Percentiles rank a stretch among this genome's conserved stretches.
Conservation (phyloP, 805 yeast species). For the Candida odintsovae region DNA sequence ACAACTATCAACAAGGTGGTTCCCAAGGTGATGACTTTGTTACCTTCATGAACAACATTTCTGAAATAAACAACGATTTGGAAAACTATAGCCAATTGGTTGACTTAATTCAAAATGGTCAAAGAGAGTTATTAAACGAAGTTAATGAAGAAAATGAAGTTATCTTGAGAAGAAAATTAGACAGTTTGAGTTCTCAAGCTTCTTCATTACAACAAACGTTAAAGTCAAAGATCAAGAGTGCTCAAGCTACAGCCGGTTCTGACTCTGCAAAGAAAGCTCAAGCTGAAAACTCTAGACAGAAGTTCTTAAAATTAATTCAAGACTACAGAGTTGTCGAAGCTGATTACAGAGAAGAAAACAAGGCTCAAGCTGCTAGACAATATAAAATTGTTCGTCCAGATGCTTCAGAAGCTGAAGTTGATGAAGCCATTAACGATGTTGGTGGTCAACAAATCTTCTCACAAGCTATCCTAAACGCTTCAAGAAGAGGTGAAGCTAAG, state of each 20-base stretch:
- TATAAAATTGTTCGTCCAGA: conserved; percentile 84
- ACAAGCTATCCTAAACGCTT: conserved; percentile 81
- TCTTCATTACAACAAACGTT: conserved; percentile 69
- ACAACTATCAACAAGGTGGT: conserved; percentile 8
- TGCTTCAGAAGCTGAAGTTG: conserved; percentile 78
- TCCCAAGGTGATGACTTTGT: conserved; percentile 43
- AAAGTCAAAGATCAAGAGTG: conserved; percentile 69
- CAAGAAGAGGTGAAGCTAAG: conserved; percentile 91
- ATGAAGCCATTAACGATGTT: conserved; percentile 77
- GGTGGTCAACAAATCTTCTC: conserved; percentile 90
- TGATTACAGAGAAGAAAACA: conserved; percentile 76
- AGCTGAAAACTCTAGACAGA: conserved; percentile 81
- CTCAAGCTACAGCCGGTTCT: conserved; percentile 62
- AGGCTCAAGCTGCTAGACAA: conserved; percentile 88
- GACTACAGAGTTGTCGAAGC: conserved; percentile 84
- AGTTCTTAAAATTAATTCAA: conserved; percentile 81
- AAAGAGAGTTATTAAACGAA: conserved; percentile 65
- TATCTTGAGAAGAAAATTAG: conserved; percentile 68
- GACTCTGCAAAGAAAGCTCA: conserved; percentile 84
- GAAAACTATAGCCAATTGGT: conserved; percentile 66
- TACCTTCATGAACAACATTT: conserved; percentile 63
- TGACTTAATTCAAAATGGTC: conserved; percentile 63
- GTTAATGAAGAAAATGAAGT: conserved; percentile 66
- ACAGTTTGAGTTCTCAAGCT: conserved; percentile 71
- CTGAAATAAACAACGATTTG: conserved; percentile 60